These are phyloP conservation scores for Kurtzmaniella quercitrusa DNA, from an alignment of 1,139 yeast genomes.

Conservation along the genomic window DNA sequence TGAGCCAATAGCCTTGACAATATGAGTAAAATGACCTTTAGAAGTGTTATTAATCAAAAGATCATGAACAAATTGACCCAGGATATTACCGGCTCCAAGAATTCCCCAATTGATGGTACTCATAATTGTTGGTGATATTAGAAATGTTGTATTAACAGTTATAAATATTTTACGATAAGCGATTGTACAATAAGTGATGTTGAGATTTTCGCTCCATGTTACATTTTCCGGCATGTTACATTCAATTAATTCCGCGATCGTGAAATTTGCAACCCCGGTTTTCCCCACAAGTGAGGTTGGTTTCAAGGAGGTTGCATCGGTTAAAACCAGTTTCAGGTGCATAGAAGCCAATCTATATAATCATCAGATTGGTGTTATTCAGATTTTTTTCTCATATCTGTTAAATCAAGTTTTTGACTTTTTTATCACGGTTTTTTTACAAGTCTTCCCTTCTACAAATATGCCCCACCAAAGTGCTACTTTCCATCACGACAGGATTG, in stretches of 20 bases:
- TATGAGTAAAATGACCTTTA: conserved; percentile 19
- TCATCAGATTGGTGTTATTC: neutral
- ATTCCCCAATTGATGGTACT: conserved; percentile 35
- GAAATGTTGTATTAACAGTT: no score
- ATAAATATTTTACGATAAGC: no score
- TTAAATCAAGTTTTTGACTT: no score
- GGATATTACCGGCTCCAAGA: conserved; percentile 45
- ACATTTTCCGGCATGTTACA: conserved; percentile 1
- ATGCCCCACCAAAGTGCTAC: conserved; percentile 15
- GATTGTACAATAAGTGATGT: no score
- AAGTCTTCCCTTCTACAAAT: no score
- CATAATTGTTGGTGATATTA: conserved; percentile 12
- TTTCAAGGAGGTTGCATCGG: neutral
- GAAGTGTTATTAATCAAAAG: conserved; percentile 25
- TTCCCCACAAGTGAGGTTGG: neutral
- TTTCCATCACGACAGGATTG: conserved; percentile 32
- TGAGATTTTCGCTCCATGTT: neutral
- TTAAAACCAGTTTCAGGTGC: neutral
- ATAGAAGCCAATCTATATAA: neutral
- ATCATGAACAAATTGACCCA: conserved; percentile 36
- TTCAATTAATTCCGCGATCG: neutral
- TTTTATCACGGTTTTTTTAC: no score
- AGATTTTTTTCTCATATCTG: neutral
- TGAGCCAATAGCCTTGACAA: conserved; percentile 30
- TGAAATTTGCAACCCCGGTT: neutral